Evolutionary conservation across 2,329 filamentous ascomycete genomes (phyloP), one percentile per base, ranked within the genome.

Genomic region (Cladophialophora immunda): DNA sequence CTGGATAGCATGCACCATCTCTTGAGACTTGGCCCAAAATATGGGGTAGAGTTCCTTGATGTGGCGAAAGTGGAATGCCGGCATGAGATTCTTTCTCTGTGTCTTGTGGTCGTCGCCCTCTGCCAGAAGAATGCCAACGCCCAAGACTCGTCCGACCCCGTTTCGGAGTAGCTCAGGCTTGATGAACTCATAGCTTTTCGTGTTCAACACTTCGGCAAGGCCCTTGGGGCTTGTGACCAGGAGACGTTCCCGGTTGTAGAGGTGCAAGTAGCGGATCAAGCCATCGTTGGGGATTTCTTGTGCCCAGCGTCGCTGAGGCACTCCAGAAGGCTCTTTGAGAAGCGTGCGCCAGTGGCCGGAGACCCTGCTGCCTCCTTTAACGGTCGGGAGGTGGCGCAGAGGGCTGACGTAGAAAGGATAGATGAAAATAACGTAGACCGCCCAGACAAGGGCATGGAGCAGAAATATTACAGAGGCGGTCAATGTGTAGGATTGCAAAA

Each of bases 71-170:
- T 89, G 85, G 77, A 97, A 97, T 1, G 92, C 92, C 0, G 93
- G 93, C 80, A 90, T 87, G 19, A 97, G 85, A 65, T 90, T 89
- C 76, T 91, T 93, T 55, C 94, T 86, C 80, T 93, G 91, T 25
- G 69, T 71, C 80, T 91, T 95, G 78, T 97, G 94, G 74, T 94
- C 92, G 13, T 96, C 92, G n/a, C 94, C 94, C 78, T 97, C 94
- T 1, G 92, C 91, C 11, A 97, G 81, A 41, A 97, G 79, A 11
- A 84, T 36, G 0, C 82, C 81, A 58, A 80, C 72, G 0, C 82
- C 82, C 1, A 81, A 71, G 6, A 82, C 62, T 25, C 75, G 77
- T 4, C 72, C 73, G 30, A 84, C 69, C 7, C 74, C 74, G 15
- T 68, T 57, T 17, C 75, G 81, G 32, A 92, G 72, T 27, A 82